Base-by-base conservation (phyloP, 2,329 filamentous ascomycete species). In the Calonectria leucothoes region DNA sequence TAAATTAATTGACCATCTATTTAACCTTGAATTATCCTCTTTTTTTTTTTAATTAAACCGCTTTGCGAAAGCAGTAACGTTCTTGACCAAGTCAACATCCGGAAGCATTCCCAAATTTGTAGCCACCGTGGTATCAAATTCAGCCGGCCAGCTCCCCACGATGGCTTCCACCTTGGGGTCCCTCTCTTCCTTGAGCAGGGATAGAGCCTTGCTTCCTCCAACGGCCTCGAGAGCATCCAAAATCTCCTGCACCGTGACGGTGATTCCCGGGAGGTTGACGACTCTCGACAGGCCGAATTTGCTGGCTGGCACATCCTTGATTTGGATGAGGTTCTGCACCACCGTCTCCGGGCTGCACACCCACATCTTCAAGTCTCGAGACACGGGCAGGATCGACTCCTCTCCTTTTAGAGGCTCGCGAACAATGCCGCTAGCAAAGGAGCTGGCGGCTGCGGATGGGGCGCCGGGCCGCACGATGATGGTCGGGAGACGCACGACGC, bases 371-470 rank as follows among this genome's bases (percentile, higher is more conserved):
- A 89, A 88, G 12, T 87, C 83, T 67, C 83, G 81, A 27, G 86
- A 82, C 25, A 88, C 83, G 4, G 89, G 86, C 2, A 90, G 83
- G 1, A 86, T 76, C 23, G 84, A 87, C 51, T 85, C 81, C 39
- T 85, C 78, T 14, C 89, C 89, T 6, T 79, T 74, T 33, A 88
- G 82, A 12, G 88, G 84, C 51, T 93, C 91, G 11, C 91, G 86
- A 55, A 93, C 89, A 78, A 93, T 92, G 0, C 91, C 91, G 5
- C 86, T 90, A 2, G 91, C 86, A 77, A 92, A 93, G 0, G 88
- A 90, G 10, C 87, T 89, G 2, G 91, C 91, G 0, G 91, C 90
- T 0, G 89, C 89, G 3, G 91, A 91, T 0, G 91, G 91, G 23
- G 86, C 87, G 1, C 91, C 91, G 0, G 91, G 89, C 3, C 91